Base-by-base conservation (phyloP, 495 filamentous ascomycete species). In the Aspergillus haitiensis region DNA sequence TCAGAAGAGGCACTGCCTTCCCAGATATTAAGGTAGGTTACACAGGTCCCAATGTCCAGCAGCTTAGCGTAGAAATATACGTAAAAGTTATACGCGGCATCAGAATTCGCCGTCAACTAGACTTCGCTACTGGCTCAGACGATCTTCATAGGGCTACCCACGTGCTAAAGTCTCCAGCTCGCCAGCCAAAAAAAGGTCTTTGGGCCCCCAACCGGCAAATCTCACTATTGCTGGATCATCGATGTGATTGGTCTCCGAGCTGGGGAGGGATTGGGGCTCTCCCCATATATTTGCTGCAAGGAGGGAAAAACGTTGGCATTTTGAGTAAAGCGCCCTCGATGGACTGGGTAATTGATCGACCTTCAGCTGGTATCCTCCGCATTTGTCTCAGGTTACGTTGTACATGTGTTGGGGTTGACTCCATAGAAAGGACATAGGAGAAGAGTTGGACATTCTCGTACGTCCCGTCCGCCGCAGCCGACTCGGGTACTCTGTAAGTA, bases 261-360 rank as follows among this genome's bases (percentile, higher is more conserved):
- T 40, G 2, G 9, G 37, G 37, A 40, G 9, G 37, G 37, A 40
- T 40, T 40, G 1, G 37, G 37, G 21, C 0, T 40, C 37, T 8
- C 37, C 37, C 37, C 37, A 40, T 7, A 40, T 40, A 40, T 40
- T 40, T 40, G 37, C 11, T 40, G 37, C 37, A 6, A n/a, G 6
- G 37, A 40, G 37, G 37, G 37, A 40, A 40, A 7, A 10, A 40
- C 11, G 37, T n/a, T 40, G 37, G 3, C 7, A 9, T 40, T 40
- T 40, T 5, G 3, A 40, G 37, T 40, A 40, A 40, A 6, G 37
- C 7, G 6, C 21, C 21, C 11, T 40, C 6, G 37, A 40, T 40
- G 37, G 37, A 40, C 37, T 40, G 37, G n/a, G 37, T 40, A 40
- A 40, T 40, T 40, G 37, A 40, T 40, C 37, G 37, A 40, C 37